A percentile compares a stretch with the other conserved stretches of the same genome.
Conservation (phyloP, 2,329 filamentous ascomycete species). For the Claviceps africana region DNA sequence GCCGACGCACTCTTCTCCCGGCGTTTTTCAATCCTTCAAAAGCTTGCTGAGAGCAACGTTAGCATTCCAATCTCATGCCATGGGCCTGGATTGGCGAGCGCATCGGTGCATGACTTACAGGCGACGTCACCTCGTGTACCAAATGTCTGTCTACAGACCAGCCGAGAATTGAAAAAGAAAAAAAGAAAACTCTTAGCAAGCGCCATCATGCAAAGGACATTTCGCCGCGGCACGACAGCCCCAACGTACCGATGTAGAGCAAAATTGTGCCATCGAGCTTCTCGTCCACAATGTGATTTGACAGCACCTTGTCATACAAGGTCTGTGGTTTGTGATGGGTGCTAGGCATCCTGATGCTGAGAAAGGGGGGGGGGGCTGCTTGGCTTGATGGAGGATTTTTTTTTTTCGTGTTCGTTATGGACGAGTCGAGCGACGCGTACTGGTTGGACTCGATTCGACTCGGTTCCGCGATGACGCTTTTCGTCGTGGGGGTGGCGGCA, state of each 20-base stretch:
- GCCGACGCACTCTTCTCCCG: conserved; percentile 72
- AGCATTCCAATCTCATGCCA: not conserved
- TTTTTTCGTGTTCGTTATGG: not conserved
- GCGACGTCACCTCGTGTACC: conserved; percentile 96
- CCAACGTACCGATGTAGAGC: conserved; percentile 71
- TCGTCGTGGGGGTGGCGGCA: not conserved
- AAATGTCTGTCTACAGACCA: conserved; percentile 76
- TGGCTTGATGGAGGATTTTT: not conserved
- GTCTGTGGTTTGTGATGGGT: conserved; percentile 62
- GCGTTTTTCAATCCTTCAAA: conserved; percentile 93
- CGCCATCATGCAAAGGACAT: not conserved
- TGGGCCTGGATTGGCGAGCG: not conserved
- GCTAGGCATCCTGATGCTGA: conserved; percentile 52
- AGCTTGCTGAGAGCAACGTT: conserved; percentile 52
- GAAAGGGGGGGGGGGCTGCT: too few species aligned
- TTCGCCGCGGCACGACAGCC: not conserved
- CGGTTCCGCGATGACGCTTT: not conserved
- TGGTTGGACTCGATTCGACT: not conserved
- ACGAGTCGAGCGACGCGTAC: not conserved
- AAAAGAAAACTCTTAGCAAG: not conserved
- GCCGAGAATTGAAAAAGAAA: not conserved
- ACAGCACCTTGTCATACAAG: conserved; percentile 95
- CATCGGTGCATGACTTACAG: conserved; percentile 39
- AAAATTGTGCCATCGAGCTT: conserved; percentile 85
- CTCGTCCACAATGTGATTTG: conserved; percentile 88